Base-by-base conservation (phyloP, 2,329 filamentous ascomycete species). In the Colletotrichum gloeosporioides region DNA sequence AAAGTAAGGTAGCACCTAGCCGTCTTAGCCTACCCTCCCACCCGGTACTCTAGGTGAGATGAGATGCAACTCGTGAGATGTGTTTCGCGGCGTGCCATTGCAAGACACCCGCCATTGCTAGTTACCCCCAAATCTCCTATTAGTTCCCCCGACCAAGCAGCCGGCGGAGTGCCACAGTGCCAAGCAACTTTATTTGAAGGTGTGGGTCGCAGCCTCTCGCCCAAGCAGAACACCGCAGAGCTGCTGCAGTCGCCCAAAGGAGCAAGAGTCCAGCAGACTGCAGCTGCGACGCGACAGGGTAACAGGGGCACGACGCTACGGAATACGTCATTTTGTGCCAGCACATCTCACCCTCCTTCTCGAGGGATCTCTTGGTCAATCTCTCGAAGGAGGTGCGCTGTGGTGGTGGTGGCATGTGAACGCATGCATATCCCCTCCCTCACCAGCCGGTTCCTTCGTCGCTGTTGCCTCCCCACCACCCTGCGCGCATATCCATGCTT, bases 101-200 rank as follows among this genome's bases (percentile, higher is more conserved):
- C 70, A 76, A 76, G 73, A 76, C 73, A 69, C 70, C n/a, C 27
- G 57, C 73, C 70, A 72, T 34, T 39, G 67, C 12, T 18, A 62
- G 10, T 69, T 44, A 15, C 22, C 27, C 55, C 55, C 22, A 62
- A 69, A 61, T 59, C 18, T 39, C 57, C 59, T 36, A 27, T 31
- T 22, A 62, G 59, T 32, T 32, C 44, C 55, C 73, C 69, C 73
- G 27, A 76, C 73, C 73, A 69, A 76, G 57, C 69, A 63, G 73
- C 63, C 70, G 73, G 73, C 44, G 44, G 44, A 53, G 44, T 53
- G 44, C 44, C 44, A 53, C 44, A 76, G 73, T 76, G 73, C 73
- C 73, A 76, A 76, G 73, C 22, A 76, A 76, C 73, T 76, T 76
- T 76, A 76, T 66, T 76, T 73, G 36, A 34, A 18, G 22, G 34